These are phyloP conservation scores for Piper betle DNA, from an alignment of 164 flowering plant species.

Conservation along the genomic window DNA sequence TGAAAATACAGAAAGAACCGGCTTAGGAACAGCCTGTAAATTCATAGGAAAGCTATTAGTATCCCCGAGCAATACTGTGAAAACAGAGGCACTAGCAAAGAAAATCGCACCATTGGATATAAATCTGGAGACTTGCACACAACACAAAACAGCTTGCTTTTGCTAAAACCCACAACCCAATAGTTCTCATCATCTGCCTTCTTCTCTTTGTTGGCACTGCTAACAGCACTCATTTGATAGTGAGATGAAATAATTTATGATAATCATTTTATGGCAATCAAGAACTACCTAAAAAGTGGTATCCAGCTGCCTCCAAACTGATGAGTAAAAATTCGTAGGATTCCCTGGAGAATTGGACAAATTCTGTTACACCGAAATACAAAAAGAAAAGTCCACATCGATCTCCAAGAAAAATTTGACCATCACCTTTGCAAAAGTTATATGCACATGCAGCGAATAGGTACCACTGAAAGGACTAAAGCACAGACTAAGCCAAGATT, in stretches of 20 bases:
- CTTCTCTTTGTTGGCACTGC: constrained; percentile 58
- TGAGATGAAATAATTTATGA: not conserved
- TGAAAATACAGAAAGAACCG: constrained; percentile 56
- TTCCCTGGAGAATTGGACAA: constrained; percentile 41
- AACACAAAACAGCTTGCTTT: constrained; percentile 67
- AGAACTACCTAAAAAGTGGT: constrained; percentile 82
- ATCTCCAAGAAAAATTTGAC: too few species aligned
- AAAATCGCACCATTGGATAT: constrained; percentile 56
- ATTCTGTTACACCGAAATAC: constrained; percentile 3
- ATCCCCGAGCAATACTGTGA: not conserved
- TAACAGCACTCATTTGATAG: constrained; percentile 2
- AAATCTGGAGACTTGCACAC: constrained; percentile 70
- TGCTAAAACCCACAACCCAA: constrained; percentile 83
- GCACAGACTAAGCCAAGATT: not conserved
- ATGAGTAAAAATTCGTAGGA: constrained; percentile 59
- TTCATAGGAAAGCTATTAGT: not conserved
- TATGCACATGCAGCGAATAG: not conserved
- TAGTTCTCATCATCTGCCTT: constrained; percentile 52
- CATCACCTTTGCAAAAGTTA: not conserved
- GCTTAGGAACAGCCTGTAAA: constrained; percentile 77
- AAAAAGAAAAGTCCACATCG: not conserved
- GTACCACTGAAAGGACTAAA: not conserved
- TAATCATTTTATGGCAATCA: not conserved
- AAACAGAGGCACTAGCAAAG: not conserved
- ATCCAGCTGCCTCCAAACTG: constrained; percentile 92